These are phyloP conservation scores for Moesziomyces aphidis DNA, from an alignment of 1,284 basidiomycete genomes.

Conservation along the genomic window DNA sequence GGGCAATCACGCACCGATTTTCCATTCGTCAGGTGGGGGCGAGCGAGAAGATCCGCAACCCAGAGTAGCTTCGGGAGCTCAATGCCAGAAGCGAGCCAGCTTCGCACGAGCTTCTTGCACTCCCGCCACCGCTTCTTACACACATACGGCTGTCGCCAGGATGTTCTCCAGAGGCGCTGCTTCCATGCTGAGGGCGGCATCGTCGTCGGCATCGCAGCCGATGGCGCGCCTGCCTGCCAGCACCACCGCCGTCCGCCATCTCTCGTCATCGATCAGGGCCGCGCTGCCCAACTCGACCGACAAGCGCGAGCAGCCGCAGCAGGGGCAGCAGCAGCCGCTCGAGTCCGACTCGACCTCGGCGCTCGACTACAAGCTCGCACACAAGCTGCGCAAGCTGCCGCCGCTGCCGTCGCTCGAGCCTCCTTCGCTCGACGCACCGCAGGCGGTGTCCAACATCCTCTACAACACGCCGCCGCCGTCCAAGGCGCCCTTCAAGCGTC, in stretches of 20 bases:
- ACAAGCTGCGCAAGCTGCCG: slow-evolving; percentile 69
- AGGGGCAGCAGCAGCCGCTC: slow-evolving; percentile 1
- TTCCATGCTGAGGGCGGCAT: slow-evolving; percentile 33
- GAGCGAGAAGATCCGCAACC: neutral
- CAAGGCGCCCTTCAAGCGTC: slow-evolving; percentile 94
- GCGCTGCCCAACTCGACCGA: slow-evolving; percentile 36
- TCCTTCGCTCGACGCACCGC: slow-evolving; percentile 63
- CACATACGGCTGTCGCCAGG: slow-evolving; percentile 4
- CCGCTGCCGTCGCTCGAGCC: slow-evolving; percentile 65
- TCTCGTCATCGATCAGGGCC: slow-evolving; percentile 11
- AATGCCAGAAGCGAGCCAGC: neutral
- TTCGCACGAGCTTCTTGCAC: neutral
- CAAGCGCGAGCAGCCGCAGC: slow-evolving; percentile 28
- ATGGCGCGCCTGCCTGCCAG: slow-evolving; percentile 18
- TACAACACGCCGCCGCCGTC: slow-evolving; percentile 91
- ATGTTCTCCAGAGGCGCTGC: slow-evolving; percentile 42
- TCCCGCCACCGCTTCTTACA: slow-evolving; percentile 3
- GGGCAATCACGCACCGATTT: neutral
- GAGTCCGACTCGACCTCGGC: slow-evolving; percentile 77
- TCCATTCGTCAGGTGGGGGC: neutral
- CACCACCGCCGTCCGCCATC: slow-evolving; percentile 6
- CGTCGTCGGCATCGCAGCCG: slow-evolving; percentile 21
- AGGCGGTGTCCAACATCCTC: slow-evolving; percentile 68
- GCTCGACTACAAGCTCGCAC: slow-evolving; percentile 87
- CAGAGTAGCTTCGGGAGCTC: neutral